Base-by-base conservation (phyloP, 2,329 filamentous ascomycete genomes). In the Knufia petricola region DNA sequence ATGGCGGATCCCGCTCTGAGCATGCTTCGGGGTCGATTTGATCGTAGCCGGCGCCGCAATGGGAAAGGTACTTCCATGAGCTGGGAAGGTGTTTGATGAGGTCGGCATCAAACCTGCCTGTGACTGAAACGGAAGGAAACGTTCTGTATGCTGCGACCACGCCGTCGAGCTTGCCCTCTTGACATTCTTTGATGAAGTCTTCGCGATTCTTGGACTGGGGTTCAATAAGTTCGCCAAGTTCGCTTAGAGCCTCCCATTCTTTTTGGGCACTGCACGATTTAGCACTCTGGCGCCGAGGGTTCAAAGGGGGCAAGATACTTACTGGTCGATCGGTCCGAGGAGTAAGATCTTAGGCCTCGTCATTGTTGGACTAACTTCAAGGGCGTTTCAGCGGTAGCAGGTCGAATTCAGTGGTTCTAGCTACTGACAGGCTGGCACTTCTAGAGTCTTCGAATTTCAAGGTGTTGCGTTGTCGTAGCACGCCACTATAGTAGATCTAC, bases 1-100 rank as follows among this genome's bases (percentile, higher is more conserved):
- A 75, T 6, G 46, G 46, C 10, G 44, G 37, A 23, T 71, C 70
- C 46, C 78, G 79, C 1, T 71, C 70, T 8, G 79, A 83, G 70
- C 85, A 90, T 32, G 84, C 82, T 40, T 76, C 64, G 7, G 89
- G 72, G 63, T 89, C 82, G 54, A 94, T 73, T 64, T 88, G 83
- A 64, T 94, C 87, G 66, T 94, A 94, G 31, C 88, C 88, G 49
- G 87, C 85, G 28, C 56, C 54, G 54, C 23, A 66, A 54, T 68
- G 64, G 6, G 65, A 61, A 20, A 71, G 54, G 51, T 60, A 72
- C 41, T 53, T 58, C 49, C 68, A 51, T 2, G 63, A 65, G 30
- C 59, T 63, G 1, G 68, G 69, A 3, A 71, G 55, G 19, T 65
- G 72, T 37, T 72, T 64, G 30, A 89, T 66, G n/a, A 92, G 65